These are phyloP conservation scores for Cytospora leucostoma DNA, from an alignment of 2,329 filamentous ascomycete species.

Conservation along the genomic window DNA sequence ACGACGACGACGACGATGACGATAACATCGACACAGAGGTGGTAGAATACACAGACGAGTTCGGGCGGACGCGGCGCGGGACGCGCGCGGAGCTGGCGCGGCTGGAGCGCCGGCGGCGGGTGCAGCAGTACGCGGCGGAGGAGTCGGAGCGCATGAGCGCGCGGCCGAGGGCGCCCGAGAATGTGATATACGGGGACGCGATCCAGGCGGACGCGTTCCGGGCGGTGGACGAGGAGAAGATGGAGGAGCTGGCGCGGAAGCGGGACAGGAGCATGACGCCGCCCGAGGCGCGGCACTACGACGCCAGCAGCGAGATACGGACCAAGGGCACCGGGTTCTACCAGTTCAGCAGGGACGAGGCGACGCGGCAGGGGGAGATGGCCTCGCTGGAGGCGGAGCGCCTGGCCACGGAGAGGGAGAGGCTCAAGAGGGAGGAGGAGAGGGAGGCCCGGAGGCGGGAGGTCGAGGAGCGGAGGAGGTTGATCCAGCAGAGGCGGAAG, in stretches of 20 bases:
- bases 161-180: slow-evolving; percentile 64
- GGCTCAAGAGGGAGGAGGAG: slow-evolving; percentile 56
- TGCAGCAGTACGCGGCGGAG: slow-evolving; percentile 55
- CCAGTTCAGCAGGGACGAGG: slow-evolving; percentile 78
- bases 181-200: slow-evolving; percentile 81
- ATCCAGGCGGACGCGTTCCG: slow-evolving; percentile 84
- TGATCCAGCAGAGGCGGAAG: slow-evolving; percentile 57
- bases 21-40: slow-evolving; percentile 57
- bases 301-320: slow-evolving; percentile 79
- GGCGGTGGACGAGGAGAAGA: slow-evolving; percentile 69
- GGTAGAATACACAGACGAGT: slow-evolving; percentile 91
- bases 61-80: slow-evolving; percentile 76
- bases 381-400: slow-evolving; percentile 67
- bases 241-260: slow-evolving; percentile 76
- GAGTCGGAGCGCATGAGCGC: slow-evolving; percentile 71
- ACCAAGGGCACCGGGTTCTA: slow-evolving; percentile 91
- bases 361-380: slow-evolving; percentile 71
- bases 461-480: slow-evolving; percentile 64
- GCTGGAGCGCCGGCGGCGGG: slow-evolving; percentile 58
- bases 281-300: slow-evolving; percentile 80
- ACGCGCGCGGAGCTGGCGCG: slow-evolving; percentile 69
- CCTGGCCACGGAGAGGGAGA: slow-evolving; percentile 65
- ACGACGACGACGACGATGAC: slow-evolving; percentile 42
- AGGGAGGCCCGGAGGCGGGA: slow-evolving; percentile 60
- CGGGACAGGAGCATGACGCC: slow-evolving; percentile 80